phyloP scores from a whole-genome alignment of 345 rosid species.

The Gossypium raimondii region DNA sequence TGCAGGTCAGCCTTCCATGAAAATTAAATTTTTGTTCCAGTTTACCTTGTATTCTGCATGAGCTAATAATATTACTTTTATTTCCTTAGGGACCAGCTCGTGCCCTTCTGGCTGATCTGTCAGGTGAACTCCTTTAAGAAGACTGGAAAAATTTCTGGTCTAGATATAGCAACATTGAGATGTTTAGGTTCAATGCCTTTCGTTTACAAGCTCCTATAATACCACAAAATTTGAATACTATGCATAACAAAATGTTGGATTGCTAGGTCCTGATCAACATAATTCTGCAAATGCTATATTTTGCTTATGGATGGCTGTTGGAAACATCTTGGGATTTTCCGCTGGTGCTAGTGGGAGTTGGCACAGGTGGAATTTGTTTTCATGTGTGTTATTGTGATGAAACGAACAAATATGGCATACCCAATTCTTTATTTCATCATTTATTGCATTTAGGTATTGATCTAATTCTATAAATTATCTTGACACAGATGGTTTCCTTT shows the following conservation, averaged over 20 bases:
- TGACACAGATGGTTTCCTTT: constrained; percentile 94
- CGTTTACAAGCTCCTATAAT: not conserved
- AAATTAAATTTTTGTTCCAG: not conserved
- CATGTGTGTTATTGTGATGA: constrained; percentile 16
- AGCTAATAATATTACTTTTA: constrained; percentile 19
- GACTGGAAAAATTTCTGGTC: not conserved
- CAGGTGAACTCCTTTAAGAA: constrained; percentile 41
- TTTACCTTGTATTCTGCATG: not conserved
- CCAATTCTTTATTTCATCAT: not conserved
- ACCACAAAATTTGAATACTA: not conserved
- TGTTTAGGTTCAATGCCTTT: not conserved
- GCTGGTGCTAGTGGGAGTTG: constrained; percentile 92
- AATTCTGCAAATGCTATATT: constrained; percentile 91
- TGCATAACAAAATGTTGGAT: constrained; percentile 15
- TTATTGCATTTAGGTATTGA: not conserved
- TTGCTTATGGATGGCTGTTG: constrained; percentile 98
- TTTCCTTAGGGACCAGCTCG: constrained; percentile 89
- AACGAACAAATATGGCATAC: not conserved
- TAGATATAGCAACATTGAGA: not conserved
- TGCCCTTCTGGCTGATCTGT: constrained; percentile 88
- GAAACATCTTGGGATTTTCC: constrained; percentile 92
- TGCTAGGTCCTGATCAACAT: constrained; percentile 84
- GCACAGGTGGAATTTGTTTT: constrained; percentile 60
- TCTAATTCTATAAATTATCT: constrained; percentile 20
- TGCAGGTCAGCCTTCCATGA: constrained; percentile 52